phyloP scores from a whole-genome alignment of 768 basidiomycete species.

The Agaricus blazei region DNA sequence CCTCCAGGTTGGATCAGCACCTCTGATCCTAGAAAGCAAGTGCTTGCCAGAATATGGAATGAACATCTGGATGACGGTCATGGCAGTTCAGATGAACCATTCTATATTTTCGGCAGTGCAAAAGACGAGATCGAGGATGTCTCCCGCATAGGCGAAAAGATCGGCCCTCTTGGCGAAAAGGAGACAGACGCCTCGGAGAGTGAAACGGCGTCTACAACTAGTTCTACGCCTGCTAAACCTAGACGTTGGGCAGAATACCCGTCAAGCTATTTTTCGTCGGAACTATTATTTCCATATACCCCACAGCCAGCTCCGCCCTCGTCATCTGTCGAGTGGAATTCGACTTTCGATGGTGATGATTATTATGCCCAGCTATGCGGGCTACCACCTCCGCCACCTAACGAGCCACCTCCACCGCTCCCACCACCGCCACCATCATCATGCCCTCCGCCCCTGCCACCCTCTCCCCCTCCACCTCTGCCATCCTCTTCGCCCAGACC shows the following conservation, averaged over 20 bases:
- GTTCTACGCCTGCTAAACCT: neutral
- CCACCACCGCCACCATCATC: conserved; percentile 19
- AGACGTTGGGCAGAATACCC: conserved; percentile 65
- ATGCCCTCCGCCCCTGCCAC: conserved; percentile 8
- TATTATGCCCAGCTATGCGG: conserved; percentile 21
- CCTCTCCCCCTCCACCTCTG: conserved; percentile 12
- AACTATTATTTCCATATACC: conserved; percentile 48
- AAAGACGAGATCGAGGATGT: conserved; percentile 32
- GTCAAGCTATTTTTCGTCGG: conserved; percentile 50
- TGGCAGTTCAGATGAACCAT: conserved; percentile 19
- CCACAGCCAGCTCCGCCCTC: conserved; percentile 31
- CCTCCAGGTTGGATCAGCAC: conserved; percentile 63
- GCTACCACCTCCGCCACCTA: conserved; percentile 21
- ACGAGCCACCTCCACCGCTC: conserved; percentile 33
- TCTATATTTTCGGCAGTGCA: conserved; percentile 28
- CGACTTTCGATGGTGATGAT: conserved; percentile 24
- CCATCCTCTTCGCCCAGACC: conserved; percentile 11
- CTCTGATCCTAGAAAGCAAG: conserved; percentile 48
- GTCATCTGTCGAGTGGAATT: conserved; percentile 14
- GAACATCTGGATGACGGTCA: conserved; percentile 24
- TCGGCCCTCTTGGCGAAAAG: neutral
- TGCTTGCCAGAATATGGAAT: conserved; percentile 42
- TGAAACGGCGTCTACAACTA: neutral
- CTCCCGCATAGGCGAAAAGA: conserved; percentile 12
- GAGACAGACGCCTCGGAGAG: neutral